Evolutionary conservation across 805 yeast species (phyloP), one percentile per base, ranked within the genome.

Genomic region (Sungouiozyma ichnusensis): DNA sequence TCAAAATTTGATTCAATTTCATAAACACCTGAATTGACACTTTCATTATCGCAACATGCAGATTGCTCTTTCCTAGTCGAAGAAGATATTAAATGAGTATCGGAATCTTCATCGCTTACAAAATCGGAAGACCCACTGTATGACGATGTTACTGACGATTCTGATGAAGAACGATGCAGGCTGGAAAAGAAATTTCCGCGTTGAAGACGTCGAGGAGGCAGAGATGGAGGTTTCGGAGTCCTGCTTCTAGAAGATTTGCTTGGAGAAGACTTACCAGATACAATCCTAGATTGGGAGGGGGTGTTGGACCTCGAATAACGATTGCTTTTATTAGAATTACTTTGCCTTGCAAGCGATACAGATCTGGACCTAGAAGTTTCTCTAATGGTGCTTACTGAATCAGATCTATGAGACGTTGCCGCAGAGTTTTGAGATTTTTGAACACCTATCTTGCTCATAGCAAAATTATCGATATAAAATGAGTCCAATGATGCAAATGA

Each of bases 401-500:
- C 29, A 7, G 29, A 24, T 24, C 11, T 24, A 24, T 6, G 29
- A 24, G 29, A 11, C 29, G 6, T 11, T 24, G 29, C 6, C 6
- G 29, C 29, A 24, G 11, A 24, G 29, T 6, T 7, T 24, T 24
- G 29, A 24, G 29, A 11, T n/a, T 39, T 33, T 16, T 36, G 44
- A 20, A 41, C 17, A 3, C 44, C 46, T 36, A 55, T 42, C 39
- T 52, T 57, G 19, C 55, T 47, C 53, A 55, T 51, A 1, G 65
- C 71, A 46, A 69, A 68, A 47, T 71, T 74, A 40, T 77, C 81
- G 49, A 77, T 74, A 53, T 79, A 78, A 45, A 75, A 71, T 52
- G 87, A 50, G 35, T 52, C 87, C 54, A 83, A 63, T 0, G 90
- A 81, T 1, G 90, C 92, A 67, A 81, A 81, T 46, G 88, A 80